Evolutionary conservation across 257 asterid genomes (phyloP), one percentile per base, ranked within the genome.

Genomic region (Penstemon barbatus): DNA sequence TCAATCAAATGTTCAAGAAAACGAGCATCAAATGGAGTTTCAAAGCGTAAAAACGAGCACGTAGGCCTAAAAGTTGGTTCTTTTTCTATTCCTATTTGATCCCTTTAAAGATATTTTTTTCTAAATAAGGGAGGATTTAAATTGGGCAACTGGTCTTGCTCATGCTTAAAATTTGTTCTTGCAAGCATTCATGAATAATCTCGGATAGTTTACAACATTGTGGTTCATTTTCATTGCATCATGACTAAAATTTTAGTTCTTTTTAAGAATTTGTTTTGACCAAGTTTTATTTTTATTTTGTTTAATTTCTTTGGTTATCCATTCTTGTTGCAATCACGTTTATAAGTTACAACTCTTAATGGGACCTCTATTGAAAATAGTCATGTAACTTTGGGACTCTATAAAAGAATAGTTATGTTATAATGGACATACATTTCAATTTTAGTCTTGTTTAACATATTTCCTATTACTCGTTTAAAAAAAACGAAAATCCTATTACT

Each of bases 121-220:
- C 83, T 79, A 74, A 79, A 85, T 75, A 75, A 77, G 83, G 83
- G 77, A 81, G 33, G 33, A 25, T 2, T 79, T 69, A 12, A 42
- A 54, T 66, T 69, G 62, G 65, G 77, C 63, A 48, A 58, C 65
- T 70, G 42, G 71, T 56, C 69, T 63, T 71, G 65, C 75, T 77
- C 63, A 61, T 54, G 77, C 62, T 71, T 74, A 65, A 25, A 69
- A 61, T 58, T 25, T 50, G 79, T 80, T 73, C 76, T 78, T 78
- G 73, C 63, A 49, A 49, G 57, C 54, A 40, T 72, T 79, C 76
- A 48, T 75, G 73, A 67, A 56, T 42, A 15, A 25, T 75, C 41
- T 43, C 57, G 11, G 64, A 53, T 75, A 61, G 69, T 75, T 74
- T 53, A 61, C 5, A 46, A 15, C 57, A 67, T 25, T 45, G 50